A percentile compares a stretch with the other conserved stretches of the same genome.
phyloP scores from a whole-genome alignment of 1,284 basidiomycete species.

The Hypsizygus ulmarius region DNA sequence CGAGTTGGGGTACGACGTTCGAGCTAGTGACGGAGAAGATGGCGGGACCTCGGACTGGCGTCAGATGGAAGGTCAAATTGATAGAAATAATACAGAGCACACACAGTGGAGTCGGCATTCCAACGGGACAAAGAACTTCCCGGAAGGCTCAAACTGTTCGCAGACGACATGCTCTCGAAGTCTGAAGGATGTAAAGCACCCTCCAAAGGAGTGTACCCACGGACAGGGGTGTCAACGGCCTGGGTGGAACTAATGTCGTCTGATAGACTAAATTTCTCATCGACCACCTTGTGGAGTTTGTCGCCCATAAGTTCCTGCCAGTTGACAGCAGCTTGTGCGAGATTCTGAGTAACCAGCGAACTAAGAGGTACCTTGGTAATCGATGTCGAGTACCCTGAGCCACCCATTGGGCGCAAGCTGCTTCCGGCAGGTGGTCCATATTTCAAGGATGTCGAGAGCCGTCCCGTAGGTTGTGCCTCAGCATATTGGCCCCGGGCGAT shows the following conservation, averaged over 20 bases:
- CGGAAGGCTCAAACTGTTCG: background rate
- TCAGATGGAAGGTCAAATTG: background rate
- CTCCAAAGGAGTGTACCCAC: background rate
- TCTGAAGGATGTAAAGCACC: background rate
- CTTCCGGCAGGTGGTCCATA: background rate
- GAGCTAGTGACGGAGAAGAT: background rate
- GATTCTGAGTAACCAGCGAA: background rate
- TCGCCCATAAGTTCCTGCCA: conserved; percentile 11
- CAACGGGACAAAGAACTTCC: conserved; percentile 7
- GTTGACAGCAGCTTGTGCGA: conserved; percentile 2
- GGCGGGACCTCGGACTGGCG: background rate
- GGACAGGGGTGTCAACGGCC: conserved; percentile 12
- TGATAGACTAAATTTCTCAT: conserved; percentile 6
- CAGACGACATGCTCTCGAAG: background rate
- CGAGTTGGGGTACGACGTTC: background rate
- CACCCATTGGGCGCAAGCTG: background rate
- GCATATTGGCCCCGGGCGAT: no score
- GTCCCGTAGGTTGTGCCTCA: no score
- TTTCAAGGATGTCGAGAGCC: no score
- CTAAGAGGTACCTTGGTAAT: background rate
- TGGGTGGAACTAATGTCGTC: conserved; percentile 14
- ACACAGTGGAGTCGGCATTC: conserved; percentile 1
- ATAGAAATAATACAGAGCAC: background rate
- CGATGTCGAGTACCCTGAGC: background rate
- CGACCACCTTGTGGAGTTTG: background rate